Base-by-base conservation (phyloP, 2,329 filamentous ascomycete genomes). In the Ploettnerulaceae sp. region DNA sequence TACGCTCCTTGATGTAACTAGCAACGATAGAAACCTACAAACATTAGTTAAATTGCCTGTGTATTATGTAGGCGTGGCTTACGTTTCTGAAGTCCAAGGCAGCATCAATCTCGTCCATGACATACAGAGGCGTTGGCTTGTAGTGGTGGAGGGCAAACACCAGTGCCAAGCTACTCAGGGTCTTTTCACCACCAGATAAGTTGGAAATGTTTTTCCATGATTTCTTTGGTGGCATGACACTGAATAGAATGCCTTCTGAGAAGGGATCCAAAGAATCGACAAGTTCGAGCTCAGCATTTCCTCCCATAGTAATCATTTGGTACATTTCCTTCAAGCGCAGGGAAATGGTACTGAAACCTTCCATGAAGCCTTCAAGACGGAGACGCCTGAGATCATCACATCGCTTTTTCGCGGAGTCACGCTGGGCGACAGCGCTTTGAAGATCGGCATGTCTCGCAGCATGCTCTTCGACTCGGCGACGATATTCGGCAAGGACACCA, bases 251-350 rank as follows among this genome's bases (percentile, higher is more conserved):
- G 20, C 93, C 93, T 68, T 98, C 93, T 5, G 86, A 89, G 73
- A 98, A 98, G 0, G 93, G 93, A 65, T 98, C 94, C 2, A 98
- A 73, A 14, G 85, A 91, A 71, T 98, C 93, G 31, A 98, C 93
- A 18, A 98, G 81, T 67, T 98, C 94, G 9, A 98, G 79, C 70
- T 98, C 93, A 0, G 93, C 93, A 61, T 98, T 98, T 46, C 93
- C 93, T 52, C 93, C 93, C 89, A 98, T 97, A 17, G 93, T 98
- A 66, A 98, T 98, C 90, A 98, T 96, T 66, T 98, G 93, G 70
- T 98, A 98, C 93, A 98, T 98, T 64, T 98, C 93, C 72, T 98
- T 98, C 35, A 98, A 75, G 1, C 91, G 86, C 18, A 96, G 75
- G 1, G 91, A 97, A 67, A 98, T 98, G 53, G 81, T 85, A 61